Conservation (phyloP, 768 basidiomycete genomes). For the Collybia sordida region DNA sequence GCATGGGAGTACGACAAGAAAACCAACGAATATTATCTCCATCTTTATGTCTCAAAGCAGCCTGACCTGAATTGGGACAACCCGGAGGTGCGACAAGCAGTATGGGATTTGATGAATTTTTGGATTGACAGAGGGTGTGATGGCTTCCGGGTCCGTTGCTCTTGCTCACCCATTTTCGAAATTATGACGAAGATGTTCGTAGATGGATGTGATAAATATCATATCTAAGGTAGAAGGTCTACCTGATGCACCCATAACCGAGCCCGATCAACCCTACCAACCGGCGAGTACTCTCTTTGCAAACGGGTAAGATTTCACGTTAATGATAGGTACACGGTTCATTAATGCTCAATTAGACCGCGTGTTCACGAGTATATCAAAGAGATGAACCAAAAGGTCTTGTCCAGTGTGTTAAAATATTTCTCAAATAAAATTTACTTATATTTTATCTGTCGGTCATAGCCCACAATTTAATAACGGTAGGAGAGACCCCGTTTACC, state of each 20-base stretch:
- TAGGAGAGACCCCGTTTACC: slow-evolving; percentile 64
- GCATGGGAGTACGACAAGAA: slow-evolving; percentile 70
- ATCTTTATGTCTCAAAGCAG: slow-evolving; percentile 64
- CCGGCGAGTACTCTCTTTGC: slow-evolving; percentile 51
- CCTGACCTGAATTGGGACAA: slow-evolving; percentile 83
- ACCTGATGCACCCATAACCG: slow-evolving; percentile 63
- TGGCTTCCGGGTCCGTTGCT: slow-evolving; percentile 62
- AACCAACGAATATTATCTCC: slow-evolving; percentile 72
- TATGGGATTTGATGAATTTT: slow-evolving; percentile 67
- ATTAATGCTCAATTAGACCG: slow-evolving; percentile 38
- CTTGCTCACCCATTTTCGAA: not conserved
- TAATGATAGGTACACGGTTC: too few relatives aligned
- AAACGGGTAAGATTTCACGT: slow-evolving; percentile 48
- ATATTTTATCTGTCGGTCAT: slow-evolving; percentile 33
- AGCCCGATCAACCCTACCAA: slow-evolving; percentile 52
- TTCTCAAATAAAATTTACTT: slow-evolving; percentile 2
- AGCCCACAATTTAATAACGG: slow-evolving; percentile 50
- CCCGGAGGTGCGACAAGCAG: slow-evolving; percentile 52
- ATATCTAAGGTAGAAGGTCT: slow-evolving; percentile 63
- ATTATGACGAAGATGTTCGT: not conserved
- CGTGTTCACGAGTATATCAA: slow-evolving; percentile 64
- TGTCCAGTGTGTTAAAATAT: slow-evolving; percentile 45
- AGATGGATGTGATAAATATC: slow-evolving; percentile 75
- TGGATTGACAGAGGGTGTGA: slow-evolving; percentile 77
- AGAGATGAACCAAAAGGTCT: slow-evolving; percentile 63